Conservation (phyloP, 495 filamentous ascomycete species). For the Trichocladium antarcticum region DNA sequence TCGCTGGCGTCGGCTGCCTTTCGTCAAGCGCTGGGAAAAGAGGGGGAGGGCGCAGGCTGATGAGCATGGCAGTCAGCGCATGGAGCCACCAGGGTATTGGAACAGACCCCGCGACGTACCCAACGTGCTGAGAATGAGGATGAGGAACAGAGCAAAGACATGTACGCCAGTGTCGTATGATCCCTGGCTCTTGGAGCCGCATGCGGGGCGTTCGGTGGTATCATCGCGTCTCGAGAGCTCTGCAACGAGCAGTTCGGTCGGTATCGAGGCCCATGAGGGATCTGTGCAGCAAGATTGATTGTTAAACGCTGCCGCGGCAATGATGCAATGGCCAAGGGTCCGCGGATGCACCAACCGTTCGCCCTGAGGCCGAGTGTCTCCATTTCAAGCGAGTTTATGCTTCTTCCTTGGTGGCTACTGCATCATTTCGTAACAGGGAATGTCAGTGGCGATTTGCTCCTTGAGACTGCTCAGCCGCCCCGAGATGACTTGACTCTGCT, state of each 20-base stretch:
- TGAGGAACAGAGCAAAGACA: constrained; percentile 66
- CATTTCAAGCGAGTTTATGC: constrained; percentile 6
- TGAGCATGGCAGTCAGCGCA: not conserved
- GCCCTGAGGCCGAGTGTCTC: constrained; percentile 8
- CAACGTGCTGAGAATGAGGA: constrained; percentile 58
- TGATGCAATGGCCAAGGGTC: no score
- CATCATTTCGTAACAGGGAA: constrained; percentile 1
- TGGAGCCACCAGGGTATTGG: not conserved
- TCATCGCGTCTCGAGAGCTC: constrained; percentile 39
- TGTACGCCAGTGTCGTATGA: constrained; percentile 58
- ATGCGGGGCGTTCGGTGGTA: constrained; percentile 39
- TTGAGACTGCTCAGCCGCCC: not conserved
- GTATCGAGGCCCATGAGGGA: constrained; percentile 36
- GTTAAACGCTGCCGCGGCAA: no score
- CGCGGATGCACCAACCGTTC: constrained; percentile 10
- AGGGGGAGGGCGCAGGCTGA: constrained; percentile 51
- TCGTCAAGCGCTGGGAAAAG: constrained; percentile 40
- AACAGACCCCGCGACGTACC: constrained; percentile 37
- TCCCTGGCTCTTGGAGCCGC: constrained; percentile 50
- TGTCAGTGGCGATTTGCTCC: not conserved
- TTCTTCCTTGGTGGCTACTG: not conserved
- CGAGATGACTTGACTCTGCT: no score
- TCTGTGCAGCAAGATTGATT: no score
- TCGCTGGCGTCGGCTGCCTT: constrained; percentile 31
- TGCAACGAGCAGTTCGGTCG: constrained; percentile 40